Evolutionary conservation across 176 grass and related monocot genomes (phyloP).

Genomic region (Carex scoparia): DNA sequence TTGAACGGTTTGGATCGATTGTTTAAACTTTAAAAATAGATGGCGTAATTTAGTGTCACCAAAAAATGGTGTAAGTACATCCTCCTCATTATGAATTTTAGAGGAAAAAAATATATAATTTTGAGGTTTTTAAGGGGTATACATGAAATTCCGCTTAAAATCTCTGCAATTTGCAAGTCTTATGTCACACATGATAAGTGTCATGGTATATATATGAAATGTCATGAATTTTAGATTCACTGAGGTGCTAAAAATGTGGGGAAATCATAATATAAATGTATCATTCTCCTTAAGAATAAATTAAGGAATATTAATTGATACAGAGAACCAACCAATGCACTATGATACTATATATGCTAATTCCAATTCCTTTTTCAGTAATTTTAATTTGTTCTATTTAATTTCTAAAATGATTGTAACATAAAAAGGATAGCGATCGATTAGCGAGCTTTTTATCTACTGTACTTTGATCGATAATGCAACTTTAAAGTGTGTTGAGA

Average conservation of each 20-base stretch:
- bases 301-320: background rate
- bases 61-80: too few species aligned
- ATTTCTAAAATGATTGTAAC: background rate
- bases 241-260: background rate
- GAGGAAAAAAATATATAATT: too few species aligned
- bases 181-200: too few species aligned
- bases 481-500: background rate
- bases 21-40: too few species aligned
- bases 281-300: background rate
- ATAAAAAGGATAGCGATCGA: background rate
- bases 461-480: background rate
- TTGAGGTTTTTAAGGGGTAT: too few species aligned
- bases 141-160: too few species aligned
- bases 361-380: background rate
- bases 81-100: too few species aligned
- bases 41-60: too few species aligned
- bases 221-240: background rate
- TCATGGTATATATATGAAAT: background rate
- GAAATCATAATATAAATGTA: background rate
- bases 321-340: background rate
- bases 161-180: too few species aligned
- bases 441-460: background rate
- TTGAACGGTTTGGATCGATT: too few species aligned
- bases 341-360: background rate
- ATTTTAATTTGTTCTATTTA: background rate